Conservation (phyloP, 441 rosid genomes). For the Sinapis alba region DNA sequence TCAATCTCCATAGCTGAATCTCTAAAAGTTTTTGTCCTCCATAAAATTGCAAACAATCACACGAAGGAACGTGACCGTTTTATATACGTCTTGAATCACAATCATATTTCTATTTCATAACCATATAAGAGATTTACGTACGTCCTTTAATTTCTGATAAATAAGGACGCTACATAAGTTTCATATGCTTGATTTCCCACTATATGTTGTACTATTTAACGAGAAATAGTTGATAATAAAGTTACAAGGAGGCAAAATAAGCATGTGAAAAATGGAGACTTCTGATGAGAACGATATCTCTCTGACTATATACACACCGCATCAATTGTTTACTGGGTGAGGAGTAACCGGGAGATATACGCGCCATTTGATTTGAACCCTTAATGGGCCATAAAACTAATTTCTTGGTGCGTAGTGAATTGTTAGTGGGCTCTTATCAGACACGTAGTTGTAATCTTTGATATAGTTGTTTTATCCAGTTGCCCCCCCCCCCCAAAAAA, state of each 20-base stretch:
- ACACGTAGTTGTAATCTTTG: too few relatives aligned
- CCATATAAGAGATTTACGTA: background rate
- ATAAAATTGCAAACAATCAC: background rate
- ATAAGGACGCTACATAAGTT: background rate
- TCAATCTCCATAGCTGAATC: background rate
- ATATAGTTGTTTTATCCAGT: too few relatives aligned
- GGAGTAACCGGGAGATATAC: background rate
- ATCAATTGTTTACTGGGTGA: background rate
- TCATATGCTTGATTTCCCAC: background rate
- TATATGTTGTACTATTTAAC: background rate
- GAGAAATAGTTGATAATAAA: background rate
- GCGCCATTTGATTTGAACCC: background rate
- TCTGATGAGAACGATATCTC: background rate
- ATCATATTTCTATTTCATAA: background rate
- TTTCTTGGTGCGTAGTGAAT: background rate
- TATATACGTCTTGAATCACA: background rate
- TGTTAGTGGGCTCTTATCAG: background rate
- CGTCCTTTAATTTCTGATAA: background rate
- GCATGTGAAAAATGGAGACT: background rate
- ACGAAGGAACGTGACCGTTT: background rate
- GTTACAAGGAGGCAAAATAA: background rate
- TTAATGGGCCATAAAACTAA: background rate
- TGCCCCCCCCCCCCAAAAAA: too few relatives aligned
- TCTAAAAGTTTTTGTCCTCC: background rate
- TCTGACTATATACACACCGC: background rate